Evolutionary conservation across 2,329 filamentous ascomycete species (phyloP).

Genomic region (Proliferodiscus dingleyae): DNA sequence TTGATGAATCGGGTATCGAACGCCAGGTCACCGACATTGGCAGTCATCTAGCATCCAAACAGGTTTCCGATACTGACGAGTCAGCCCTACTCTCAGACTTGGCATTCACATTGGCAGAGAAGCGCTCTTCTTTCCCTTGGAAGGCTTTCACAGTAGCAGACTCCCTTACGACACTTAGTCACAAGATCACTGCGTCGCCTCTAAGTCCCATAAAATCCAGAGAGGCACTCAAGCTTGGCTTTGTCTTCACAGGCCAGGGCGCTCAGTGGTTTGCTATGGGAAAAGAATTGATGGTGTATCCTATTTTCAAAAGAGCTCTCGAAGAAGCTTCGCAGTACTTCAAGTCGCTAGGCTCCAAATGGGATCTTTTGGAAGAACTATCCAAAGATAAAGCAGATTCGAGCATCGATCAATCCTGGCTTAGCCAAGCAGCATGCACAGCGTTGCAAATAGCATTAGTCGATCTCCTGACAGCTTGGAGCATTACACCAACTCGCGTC

Average conservation of each 20-base stretch:
- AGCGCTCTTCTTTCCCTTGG: not conserved
- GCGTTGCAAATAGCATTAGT: slow-evolving; percentile 44
- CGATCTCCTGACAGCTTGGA: slow-evolving; percentile 40
- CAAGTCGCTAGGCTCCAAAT: slow-evolving; percentile 29
- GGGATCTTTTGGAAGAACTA: slow-evolving; percentile 33
- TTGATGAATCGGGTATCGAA: not conserved
- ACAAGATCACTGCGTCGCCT: too few species aligned
- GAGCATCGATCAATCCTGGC: slow-evolving; percentile 34
- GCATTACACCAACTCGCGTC: slow-evolving; percentile 35
- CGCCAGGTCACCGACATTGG: not conserved
- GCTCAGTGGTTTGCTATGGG: slow-evolving; percentile 28
- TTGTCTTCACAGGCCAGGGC: slow-evolving; percentile 27
- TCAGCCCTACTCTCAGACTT: not conserved
- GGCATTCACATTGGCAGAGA: not conserved
- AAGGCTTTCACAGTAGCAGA: not conserved
- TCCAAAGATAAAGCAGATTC: slow-evolving; percentile 31
- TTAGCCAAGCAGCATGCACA: slow-evolving; percentile 41
- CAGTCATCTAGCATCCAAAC: not conserved
- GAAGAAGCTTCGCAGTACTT: slow-evolving; percentile 32
- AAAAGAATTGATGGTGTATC: slow-evolving; percentile 26
- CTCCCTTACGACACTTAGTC: not conserved
- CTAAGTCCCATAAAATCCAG: slow-evolving; percentile 2
- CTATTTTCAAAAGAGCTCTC: slow-evolving; percentile 33
- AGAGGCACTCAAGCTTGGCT: slow-evolving; percentile 16
- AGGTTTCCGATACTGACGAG: not conserved